phyloP scores from a whole-genome alignment of 441 rosid species.

The Syzygium syzygioides region DNA sequence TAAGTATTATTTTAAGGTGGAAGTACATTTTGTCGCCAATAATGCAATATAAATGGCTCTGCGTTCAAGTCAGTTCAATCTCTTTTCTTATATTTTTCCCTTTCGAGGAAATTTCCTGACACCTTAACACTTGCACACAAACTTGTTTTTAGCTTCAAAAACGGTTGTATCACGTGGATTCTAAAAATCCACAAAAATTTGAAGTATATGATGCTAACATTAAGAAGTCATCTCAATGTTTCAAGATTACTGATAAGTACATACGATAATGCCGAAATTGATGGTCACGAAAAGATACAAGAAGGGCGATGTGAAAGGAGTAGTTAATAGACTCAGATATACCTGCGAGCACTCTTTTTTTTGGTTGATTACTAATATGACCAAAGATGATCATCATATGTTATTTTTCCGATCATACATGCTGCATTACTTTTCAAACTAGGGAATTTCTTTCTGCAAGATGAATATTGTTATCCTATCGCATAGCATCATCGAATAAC shows the following conservation, averaged over 20 bases:
- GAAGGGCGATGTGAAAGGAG: neutral
- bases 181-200: neutral
- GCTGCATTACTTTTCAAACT: neutral
- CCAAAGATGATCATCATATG: neutral
- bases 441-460: neutral
- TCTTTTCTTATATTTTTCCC: neutral
- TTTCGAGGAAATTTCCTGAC: neutral
- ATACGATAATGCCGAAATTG: neutral
- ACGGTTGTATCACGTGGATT: neutral
- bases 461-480: neutral
- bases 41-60: neutral
- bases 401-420: neutral
- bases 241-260: neutral
- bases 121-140: neutral
- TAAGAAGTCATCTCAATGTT: neutral
- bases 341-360: neutral
- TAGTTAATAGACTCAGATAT: neutral
- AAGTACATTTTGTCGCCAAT: neutral
- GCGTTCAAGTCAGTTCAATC: neutral
- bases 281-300: neutral
- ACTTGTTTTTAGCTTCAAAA: neutral
- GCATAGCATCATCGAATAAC: neutral
- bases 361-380: neutral
- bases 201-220: neutral
- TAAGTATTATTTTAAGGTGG: neutral